Evolutionary conservation across 2,329 filamentous ascomycete species (phyloP).

Genomic region (Phialemonium atrogriseum): DNA sequence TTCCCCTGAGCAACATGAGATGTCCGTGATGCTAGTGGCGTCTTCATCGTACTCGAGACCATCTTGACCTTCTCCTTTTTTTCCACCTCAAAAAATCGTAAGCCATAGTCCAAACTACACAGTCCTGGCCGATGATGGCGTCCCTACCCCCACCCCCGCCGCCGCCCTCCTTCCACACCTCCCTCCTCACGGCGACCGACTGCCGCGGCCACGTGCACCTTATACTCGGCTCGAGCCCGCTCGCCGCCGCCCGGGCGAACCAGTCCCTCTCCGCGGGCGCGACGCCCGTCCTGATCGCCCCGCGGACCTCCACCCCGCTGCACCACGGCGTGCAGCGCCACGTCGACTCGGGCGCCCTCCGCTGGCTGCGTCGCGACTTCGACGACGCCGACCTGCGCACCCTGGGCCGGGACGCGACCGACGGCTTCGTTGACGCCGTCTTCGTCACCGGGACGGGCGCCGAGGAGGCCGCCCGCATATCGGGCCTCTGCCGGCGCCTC

Average conservation of each 20-base stretch:
- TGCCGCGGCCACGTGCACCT: slow-evolving; percentile 68
- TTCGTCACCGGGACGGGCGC: slow-evolving; percentile 65
- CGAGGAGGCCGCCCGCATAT: slow-evolving; percentile 53
- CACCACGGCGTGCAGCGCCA: slow-evolving; percentile 52
- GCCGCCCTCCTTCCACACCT: slow-evolving; percentile 22
- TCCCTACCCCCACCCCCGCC: slow-evolving; percentile 9
- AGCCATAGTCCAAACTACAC: too few species aligned
- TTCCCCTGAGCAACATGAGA: too few species aligned
- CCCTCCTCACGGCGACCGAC: slow-evolving; percentile 66
- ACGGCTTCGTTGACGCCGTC: slow-evolving; percentile 76
- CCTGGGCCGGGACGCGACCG: slow-evolving; percentile 74
- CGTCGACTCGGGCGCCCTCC: slow-evolving; percentile 57
- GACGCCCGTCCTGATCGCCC: slow-evolving; percentile 68
- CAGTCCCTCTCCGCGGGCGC: slow-evolving; percentile 79
- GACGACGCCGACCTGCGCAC: slow-evolving; percentile 62
- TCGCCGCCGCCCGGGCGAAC: slow-evolving; percentile 75
- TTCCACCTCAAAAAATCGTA: slow-evolving; percentile 1
- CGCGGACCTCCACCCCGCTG: slow-evolving; percentile 34
- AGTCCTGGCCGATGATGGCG: slow-evolving; percentile 11
- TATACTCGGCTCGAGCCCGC: slow-evolving; percentile 75
- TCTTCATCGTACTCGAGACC: too few species aligned
- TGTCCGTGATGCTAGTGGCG: too few species aligned
- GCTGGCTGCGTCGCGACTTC: slow-evolving; percentile 61
- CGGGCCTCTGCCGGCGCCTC: slow-evolving; percentile 63
- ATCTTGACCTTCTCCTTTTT: too few species aligned